These are phyloP conservation scores for Huntiella moniliformis DNA, from an alignment of 2,329 filamentous ascomycete species.

Conservation along the genomic window DNA sequence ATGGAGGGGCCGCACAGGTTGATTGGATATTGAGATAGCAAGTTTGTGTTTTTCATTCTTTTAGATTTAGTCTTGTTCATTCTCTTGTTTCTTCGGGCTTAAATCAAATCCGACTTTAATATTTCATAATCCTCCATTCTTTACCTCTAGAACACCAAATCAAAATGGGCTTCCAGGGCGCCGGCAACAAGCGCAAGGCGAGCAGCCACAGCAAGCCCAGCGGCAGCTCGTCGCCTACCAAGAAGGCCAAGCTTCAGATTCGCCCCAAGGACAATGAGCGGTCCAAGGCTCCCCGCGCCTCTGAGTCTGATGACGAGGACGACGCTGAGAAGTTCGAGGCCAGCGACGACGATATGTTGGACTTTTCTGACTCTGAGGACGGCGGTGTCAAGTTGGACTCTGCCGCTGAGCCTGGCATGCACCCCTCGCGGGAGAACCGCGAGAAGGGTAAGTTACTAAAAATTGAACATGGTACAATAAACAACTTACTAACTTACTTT, in stretches of 20 bases:
- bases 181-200: slow-evolving; percentile 39
- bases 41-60: too few relatives aligned
- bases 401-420: slow-evolving; percentile 14
- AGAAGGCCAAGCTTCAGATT: slow-evolving; percentile 31
- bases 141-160: not conserved
- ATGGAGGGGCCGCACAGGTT: too few relatives aligned
- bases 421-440: slow-evolving; percentile 5
- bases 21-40: too few relatives aligned
- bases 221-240: slow-evolving; percentile 22
- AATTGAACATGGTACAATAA: not conserved
- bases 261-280: slow-evolving; percentile 16
- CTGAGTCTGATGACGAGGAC: slow-evolving; percentile 20
- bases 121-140: too few relatives aligned
- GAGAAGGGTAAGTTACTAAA: slow-evolving; percentile 8
- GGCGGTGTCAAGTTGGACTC: slow-evolving; percentile 30
- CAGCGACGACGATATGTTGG: slow-evolving; percentile 24
- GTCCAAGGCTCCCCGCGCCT: slow-evolving; percentile 16
- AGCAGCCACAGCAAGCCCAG: slow-evolving; percentile 25
- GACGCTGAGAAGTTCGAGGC: slow-evolving; percentile 23
- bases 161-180: slow-evolving; percentile 19
- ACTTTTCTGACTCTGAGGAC: slow-evolving; percentile 33
- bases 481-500: not conserved
- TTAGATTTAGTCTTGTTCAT: too few relatives aligned
- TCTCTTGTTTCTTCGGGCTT: too few relatives aligned
- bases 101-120: too few relatives aligned